phyloP scores from a whole-genome alignment of 495 filamentous ascomycete genomes.

The Daldinia loculata region DNA sequence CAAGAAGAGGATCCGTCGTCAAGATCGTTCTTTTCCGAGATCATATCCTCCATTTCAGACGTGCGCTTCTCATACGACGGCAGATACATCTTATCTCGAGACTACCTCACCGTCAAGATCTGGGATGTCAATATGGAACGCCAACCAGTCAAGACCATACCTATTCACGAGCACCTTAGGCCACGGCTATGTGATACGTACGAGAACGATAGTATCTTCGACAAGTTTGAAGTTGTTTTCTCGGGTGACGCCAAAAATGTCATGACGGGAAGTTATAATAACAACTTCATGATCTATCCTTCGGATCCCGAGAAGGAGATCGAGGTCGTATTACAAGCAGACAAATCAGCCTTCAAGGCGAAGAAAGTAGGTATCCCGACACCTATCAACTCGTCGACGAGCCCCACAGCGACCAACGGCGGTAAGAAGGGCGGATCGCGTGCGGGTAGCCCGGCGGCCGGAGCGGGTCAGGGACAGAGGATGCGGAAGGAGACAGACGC shows the following conservation, averaged over 20 bases:
- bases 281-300: slow-evolving; percentile 99
- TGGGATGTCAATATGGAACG: slow-evolving; percentile 99
- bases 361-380: slow-evolving; percentile 99
- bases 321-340: slow-evolving; percentile 95
- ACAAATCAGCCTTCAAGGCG: slow-evolving; percentile 99
- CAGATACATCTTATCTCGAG: slow-evolving; percentile 94
- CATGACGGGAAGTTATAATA: slow-evolving; percentile 99
- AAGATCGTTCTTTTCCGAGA: slow-evolving; percentile 99
- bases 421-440: slow-evolving; percentile 86
- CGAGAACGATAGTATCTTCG: slow-evolving; percentile 99
- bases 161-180: slow-evolving; percentile 96
- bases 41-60: slow-evolving; percentile 98
- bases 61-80: slow-evolving; percentile 97
- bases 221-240: slow-evolving; percentile 99
- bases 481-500: slow-evolving; percentile 99
- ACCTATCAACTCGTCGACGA: slow-evolving; percentile 85
- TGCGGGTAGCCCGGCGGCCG: slow-evolving; percentile 87
- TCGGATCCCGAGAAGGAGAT: slow-evolving; percentile 95
- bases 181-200: slow-evolving; percentile 97
- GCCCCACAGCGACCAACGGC: slow-evolving; percentile 71
- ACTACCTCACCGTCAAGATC: slow-evolving; percentile 99
- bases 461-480: slow-evolving; percentile 81
- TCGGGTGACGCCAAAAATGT: slow-evolving; percentile 98
- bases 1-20: slow-evolving; percentile 99
- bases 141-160: slow-evolving; percentile 96